Percentiles rank a stretch among this genome's conserved stretches.
Conservation (phyloP, 106 monocot genomes). For the Dioscorea zingiberensis region DNA sequence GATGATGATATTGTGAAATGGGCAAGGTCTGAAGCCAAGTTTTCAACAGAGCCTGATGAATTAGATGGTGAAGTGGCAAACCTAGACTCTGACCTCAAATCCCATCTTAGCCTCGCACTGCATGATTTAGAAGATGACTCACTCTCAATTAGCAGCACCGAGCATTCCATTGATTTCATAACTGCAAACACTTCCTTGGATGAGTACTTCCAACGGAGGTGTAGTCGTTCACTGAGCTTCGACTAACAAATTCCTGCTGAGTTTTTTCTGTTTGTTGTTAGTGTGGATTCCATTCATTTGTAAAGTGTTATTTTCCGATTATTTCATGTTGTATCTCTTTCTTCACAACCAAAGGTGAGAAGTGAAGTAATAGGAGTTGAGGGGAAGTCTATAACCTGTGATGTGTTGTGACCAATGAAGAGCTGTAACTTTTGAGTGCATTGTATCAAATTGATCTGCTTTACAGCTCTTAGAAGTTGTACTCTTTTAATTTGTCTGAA, state of each 20-base stretch:
- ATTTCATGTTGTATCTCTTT: too few relatives aligned
- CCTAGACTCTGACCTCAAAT: constrained; percentile 9
- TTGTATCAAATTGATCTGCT: too few relatives aligned
- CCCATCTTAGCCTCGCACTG: constrained; percentile 30
- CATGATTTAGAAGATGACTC: constrained; percentile 27
- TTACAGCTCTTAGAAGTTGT: too few relatives aligned
- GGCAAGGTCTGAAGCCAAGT: constrained; percentile 6
- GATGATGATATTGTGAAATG: constrained; percentile 3
- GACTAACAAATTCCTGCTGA: not conserved
- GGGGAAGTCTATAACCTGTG: too few relatives aligned
- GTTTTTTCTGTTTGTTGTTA: not conserved
- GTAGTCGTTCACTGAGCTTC: constrained; percentile 20
- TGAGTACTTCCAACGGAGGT: constrained; percentile 20
- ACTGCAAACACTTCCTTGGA: constrained; percentile 26
- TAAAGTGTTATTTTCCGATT: too few relatives aligned
- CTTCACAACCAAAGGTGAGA: too few relatives aligned
- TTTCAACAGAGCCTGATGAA: constrained; percentile 7
- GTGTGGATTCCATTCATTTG: too few relatives aligned
- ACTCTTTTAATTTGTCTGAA: too few relatives aligned
- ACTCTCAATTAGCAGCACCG: constrained; percentile 11
- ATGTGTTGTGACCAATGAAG: too few relatives aligned
- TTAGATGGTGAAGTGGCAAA: constrained; percentile 15
- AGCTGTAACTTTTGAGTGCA: too few relatives aligned
- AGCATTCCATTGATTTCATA: constrained; percentile 14
- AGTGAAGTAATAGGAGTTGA: too few relatives aligned